Evolutionary conservation across 192 early-diverging fungal genomes (phyloP), one percentile per base, ranked within the genome.

Genomic region (Coemansia reversa): DNA sequence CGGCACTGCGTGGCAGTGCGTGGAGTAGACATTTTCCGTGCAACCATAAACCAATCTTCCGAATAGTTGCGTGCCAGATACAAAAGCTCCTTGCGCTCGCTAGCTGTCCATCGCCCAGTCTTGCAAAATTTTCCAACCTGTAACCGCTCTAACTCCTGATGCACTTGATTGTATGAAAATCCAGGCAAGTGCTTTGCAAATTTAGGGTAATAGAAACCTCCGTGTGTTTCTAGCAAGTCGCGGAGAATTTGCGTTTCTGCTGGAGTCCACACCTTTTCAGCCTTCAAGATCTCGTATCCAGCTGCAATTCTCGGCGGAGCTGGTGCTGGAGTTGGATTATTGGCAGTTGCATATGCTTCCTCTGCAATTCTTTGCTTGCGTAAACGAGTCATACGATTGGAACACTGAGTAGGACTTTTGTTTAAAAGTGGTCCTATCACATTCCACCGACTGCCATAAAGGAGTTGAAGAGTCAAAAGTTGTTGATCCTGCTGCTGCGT

Each of bases 1-100:
- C 60, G 51, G 39, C 75, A 78, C 16, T 72, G 70, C 4, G 4
- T n/a, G 22, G 42, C 39, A 11, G 70, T 55, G 1, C 75, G 55
- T 0, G 35, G 23, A 3, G 66, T 69, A 5, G 75, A 63, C 75
- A 78, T 69, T 16, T 25, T 12, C 22, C 24, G 6, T 0, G 75
- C 29, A 18, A 78, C 64, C 3, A 8, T 14, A 4, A 22, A 7
- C 75, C 75, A 78, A 52, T 72, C 51, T 3, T 42, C 35, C 24
- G 51, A 59, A 28, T 78, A 32, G 20, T 25, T 30, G 12, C 55
- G 24, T 11, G 45, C 45, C 11, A 78, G 66, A 16, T 49, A 20
- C 55, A 65, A 6, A n/a, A 72, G 55, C 20, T 58, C 63, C 7
- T 23, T 18, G 55, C 67, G 55, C 47, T 72, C 75, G 1, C 50